Conservation (phyloP, 306 rosid species). For the Citrullus amarus region DNA sequence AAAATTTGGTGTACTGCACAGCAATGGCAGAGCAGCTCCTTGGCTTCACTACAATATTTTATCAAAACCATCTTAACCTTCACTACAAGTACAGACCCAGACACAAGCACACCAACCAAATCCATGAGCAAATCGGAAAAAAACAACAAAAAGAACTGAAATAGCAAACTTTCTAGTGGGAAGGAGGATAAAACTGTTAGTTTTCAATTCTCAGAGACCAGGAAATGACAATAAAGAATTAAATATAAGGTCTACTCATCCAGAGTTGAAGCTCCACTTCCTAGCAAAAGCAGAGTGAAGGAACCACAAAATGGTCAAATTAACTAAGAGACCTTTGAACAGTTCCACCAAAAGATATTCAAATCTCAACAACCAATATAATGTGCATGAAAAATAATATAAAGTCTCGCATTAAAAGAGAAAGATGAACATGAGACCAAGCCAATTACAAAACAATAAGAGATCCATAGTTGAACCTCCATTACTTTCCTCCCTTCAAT, state of each 20-base stretch:
- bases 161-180: background rate
- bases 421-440: background rate
- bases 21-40: constrained; percentile 14
- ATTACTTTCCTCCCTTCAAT: background rate
- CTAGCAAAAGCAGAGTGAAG: background rate
- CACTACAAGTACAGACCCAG: constrained; percentile 17
- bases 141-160: background rate
- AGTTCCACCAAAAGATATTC: background rate
- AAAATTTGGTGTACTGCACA: background rate
- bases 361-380: background rate
- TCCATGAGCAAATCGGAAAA: constrained; percentile 13
- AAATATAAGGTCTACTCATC: background rate
- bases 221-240: background rate
- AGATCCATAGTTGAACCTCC: background rate
- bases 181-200: background rate
- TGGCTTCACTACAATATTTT: constrained; percentile 32
- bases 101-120: constrained; percentile 18
- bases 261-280: background rate
- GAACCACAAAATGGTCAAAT: background rate
- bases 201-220: background rate
- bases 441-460: background rate
- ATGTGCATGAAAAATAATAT: background rate
- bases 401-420: background rate
- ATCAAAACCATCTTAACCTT: constrained; percentile 40
- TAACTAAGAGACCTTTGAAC: background rate